Evolutionary conservation across 495 filamentous ascomycete species (phyloP), one percentile per base, ranked within the genome.

Genomic region (Penicillium nucicola): DNA sequence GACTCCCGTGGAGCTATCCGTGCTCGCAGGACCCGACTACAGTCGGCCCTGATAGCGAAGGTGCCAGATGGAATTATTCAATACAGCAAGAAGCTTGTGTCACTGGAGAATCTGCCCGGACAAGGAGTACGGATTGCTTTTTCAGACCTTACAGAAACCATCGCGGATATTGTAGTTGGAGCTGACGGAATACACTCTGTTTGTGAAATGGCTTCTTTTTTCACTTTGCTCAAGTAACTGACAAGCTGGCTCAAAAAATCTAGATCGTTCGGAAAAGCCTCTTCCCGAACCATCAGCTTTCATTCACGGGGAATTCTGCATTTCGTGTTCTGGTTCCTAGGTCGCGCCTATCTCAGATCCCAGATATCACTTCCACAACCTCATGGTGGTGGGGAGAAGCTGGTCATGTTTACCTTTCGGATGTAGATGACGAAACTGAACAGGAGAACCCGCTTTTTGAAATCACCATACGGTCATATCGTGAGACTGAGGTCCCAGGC

Each of bases 181-280:
- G 77, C 70, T 15, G 77, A 80, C 58, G 77, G 77, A 11, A 76
- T 80, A 43, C 66, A 74, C 51, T 80, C 77, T 3, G 76, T 80
- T 43, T 20, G 71, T 57, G 28, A 32, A 42, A 9, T 9, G 2
- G 28, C 20, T 12, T 23, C 2, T 23, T 7, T 23, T 23, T 2
- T 4, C n/a, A 7, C 7, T 37, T 23, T 11, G 13, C 2, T 23
- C 12, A 3, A 30, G 22, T 51, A 10, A 19, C 12, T 41, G 13
- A 13, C 28, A 28, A 32, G 42, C 37, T 37, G 35, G 37, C 10
- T 10, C 23, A 14, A 4, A 14, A 31, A 23, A 18, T 5, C 15
- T 18, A 49, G 33, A 36, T 37, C 23, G 50, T 57, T 23, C 48
- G 45, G 30, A 39, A 37, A 41, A 2, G 34, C 18, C 31, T 67